These are phyloP conservation scores for Solanum aculeatissimum DNA, from an alignment of 305 asterid genomes.

Conservation along the genomic window DNA sequence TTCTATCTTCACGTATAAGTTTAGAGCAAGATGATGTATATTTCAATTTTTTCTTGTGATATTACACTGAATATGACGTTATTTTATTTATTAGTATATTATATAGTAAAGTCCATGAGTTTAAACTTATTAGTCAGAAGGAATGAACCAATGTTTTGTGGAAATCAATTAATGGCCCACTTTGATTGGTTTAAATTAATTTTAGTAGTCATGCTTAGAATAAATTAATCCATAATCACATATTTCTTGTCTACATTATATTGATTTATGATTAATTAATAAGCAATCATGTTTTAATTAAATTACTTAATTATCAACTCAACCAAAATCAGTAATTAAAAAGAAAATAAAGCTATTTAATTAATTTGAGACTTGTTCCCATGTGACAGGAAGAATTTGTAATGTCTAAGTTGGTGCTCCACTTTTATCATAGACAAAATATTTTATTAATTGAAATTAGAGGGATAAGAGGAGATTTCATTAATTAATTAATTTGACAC, in stretches of 20 bases:
- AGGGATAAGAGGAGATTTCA: neutral
- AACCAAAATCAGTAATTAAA: neutral
- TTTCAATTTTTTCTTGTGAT: neutral
- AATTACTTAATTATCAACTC: neutral
- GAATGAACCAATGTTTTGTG: neutral
- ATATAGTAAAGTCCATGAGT: neutral
- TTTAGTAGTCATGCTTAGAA: neutral
- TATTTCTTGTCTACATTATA: neutral
- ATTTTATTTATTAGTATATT: neutral
- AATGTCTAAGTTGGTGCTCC: neutral
- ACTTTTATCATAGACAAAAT: neutral
- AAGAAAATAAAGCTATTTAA: neutral
- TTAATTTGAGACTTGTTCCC: neutral
- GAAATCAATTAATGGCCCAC: neutral
- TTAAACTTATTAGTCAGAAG: neutral
- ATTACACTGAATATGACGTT: neutral
- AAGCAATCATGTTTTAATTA: neutral
- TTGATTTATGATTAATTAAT: neutral
- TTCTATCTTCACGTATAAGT: too few relatives aligned
- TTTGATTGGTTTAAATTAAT: neutral
- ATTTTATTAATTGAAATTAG: neutral
- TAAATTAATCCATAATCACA: neutral
- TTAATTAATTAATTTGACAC: neutral
- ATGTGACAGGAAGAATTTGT: neutral
- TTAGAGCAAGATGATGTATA: neutral